Evolutionary conservation across 1,284 basidiomycete species (phyloP).

Genomic region (Neotropicomus parvogracilis): DNA sequence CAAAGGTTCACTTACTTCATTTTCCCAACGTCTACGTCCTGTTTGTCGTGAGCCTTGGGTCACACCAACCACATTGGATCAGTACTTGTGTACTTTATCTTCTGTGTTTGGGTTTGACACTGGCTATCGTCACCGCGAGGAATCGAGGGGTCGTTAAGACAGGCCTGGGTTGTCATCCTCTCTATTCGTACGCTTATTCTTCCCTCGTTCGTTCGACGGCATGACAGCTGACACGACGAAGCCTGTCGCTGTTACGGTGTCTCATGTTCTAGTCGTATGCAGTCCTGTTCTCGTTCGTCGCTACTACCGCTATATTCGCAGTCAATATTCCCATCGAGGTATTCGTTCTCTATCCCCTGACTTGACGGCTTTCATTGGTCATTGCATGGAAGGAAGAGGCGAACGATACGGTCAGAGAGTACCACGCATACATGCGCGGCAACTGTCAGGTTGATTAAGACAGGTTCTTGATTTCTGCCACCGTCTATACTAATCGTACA

Average conservation of each 20-base stretch:
- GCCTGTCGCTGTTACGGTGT: constrained; percentile 14
- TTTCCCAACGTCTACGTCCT: too few species aligned
- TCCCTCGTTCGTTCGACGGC: not conserved
- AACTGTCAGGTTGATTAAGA: not conserved
- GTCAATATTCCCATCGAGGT: constrained; percentile 33
- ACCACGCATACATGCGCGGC: not conserved
- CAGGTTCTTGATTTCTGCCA: not conserved
- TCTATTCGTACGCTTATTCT: constrained; percentile 19
- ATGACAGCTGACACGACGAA: constrained; percentile 1
- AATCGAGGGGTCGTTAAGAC: constrained; percentile 20
- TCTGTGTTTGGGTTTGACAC: too few species aligned
- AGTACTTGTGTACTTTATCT: too few species aligned
- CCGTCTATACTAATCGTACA: not conserved
- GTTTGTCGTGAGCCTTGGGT: too few species aligned
- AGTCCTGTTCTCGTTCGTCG: constrained; percentile 19
- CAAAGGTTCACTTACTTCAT: too few species aligned
- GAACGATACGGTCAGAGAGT: not conserved
- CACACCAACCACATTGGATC: too few species aligned
- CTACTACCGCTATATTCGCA: constrained; percentile 6
- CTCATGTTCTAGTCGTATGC: constrained; percentile 31
- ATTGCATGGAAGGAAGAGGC: not conserved
- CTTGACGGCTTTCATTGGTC: not conserved
- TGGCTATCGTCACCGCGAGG: constrained; percentile 31
- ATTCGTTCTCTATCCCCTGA: not conserved
- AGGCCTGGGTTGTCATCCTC: constrained; percentile 29